Evolutionary conservation across 257 asterid species (phyloP), one percentile per base, ranked within the genome.

Genomic region (Gynochthodes officinalis): DNA sequence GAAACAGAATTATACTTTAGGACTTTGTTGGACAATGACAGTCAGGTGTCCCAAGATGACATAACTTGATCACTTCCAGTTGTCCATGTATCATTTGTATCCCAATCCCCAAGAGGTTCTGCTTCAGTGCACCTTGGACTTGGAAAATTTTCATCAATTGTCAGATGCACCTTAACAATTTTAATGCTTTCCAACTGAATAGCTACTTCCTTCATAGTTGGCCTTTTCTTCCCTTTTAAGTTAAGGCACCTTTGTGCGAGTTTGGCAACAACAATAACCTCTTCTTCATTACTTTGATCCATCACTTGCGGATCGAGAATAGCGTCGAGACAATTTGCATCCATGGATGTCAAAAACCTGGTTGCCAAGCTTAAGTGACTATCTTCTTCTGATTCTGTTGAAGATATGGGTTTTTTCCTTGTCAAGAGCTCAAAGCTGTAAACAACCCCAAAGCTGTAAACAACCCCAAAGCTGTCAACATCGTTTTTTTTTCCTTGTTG

Each of bases 341-440:
- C 33, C 65, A 64, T 39, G 23, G 57, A 64, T 43, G 0, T 32
- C 14, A 64, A 48, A 64, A 73, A 74, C 37, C 72, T 7, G 0
- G 40, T 15, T 65, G 48, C 57, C 40, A 71, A 71, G 54, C 75
- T 59, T 12, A 62, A 35, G 67, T 62, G 46, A 62, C 67, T 37
- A 62, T 59, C 68, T 18, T 57, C 55, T 39, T 48, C 75, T 16
- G 37, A 10, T 27, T 16, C 8, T 7, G 18, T 15, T 12, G 69
- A 64, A 28, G 71, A 37, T n/a, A 64, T 21, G 4, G 72, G 66
- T 52, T 74, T 74, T 43, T 74, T 70, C 49, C 66, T 32, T 7
- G 78, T 74, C 39, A 66, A 19, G 10, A 74, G 68, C 35, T 74
- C 78, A 43, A 54, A n/a, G n/a, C n/a, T n/a, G n/a, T n/a, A n/a